A percentile compares a stretch with the other conserved stretches of the same genome.
Conservation (phyloP, 2,329 filamentous ascomycete species). For the Apiospora rasikravindrae region DNA sequence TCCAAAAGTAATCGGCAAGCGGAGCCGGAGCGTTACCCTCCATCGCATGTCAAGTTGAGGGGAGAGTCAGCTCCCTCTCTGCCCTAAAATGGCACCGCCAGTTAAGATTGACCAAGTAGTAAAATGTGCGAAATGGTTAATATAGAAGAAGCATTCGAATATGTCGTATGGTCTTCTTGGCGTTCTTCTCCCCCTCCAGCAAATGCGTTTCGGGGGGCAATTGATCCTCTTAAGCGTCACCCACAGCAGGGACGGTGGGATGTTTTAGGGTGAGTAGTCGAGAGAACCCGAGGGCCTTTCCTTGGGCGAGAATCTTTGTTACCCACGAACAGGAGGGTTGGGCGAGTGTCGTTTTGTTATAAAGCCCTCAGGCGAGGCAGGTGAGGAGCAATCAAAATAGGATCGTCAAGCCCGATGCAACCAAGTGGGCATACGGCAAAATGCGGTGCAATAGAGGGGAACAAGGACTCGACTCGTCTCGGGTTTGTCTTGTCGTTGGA, state of each 20-base stretch:
- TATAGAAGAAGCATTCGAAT: neutral
- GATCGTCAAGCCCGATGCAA: conserved; percentile 20
- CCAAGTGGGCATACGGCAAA: conserved; percentile 19
- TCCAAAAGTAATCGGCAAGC: conserved; percentile 78
- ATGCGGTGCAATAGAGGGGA: conserved; percentile 14
- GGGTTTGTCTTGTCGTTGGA: neutral
- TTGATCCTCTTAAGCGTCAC: neutral
- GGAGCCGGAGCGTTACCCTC: conserved; percentile 68
- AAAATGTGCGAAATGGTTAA: neutral
- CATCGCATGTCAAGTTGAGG: conserved; percentile 51
- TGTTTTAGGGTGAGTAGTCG: neutral
- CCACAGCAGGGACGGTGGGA: neutral
- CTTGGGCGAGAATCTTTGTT: conserved; percentile 2
- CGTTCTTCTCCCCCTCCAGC: neutral
- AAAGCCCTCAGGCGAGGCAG: neutral
- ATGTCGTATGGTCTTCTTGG: neutral
- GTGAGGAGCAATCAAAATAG: conserved; percentile 16
- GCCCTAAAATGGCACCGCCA: conserved; percentile 22
- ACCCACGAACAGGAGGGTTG: neutral
- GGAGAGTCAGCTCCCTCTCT: conserved; percentile 23
- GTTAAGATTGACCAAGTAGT: neutral
- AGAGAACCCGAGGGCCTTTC: conserved; percentile 9
- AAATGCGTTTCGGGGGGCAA: neutral
- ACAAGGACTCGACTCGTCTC: conserved; percentile 8
- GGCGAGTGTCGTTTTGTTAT: conserved; percentile 11